These are phyloP conservation scores for Microstegium vimineum DNA, from an alignment of 176 grass and related monocot genomes.

Conservation along the genomic window DNA sequence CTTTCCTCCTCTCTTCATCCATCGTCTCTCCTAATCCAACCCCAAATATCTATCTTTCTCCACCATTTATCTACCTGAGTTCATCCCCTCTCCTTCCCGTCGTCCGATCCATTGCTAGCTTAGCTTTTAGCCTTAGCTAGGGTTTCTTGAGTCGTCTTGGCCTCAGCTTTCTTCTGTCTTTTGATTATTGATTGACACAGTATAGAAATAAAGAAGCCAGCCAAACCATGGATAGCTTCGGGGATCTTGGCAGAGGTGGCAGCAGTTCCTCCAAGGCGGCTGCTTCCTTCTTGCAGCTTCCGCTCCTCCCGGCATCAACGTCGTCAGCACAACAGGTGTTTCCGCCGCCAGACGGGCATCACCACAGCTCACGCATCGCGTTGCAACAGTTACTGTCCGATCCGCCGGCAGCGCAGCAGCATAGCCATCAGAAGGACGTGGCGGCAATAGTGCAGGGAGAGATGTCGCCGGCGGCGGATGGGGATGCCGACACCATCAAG, in stretches of 20 bases:
- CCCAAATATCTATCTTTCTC: not conserved
- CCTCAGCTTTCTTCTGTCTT: not conserved
- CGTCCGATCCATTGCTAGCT: not conserved
- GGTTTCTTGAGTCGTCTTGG: slow-evolving; percentile 31
- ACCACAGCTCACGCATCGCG: slow-evolving; percentile 14
- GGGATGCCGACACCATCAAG: slow-evolving; percentile 47
- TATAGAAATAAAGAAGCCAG: not conserved
- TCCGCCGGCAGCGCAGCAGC: slow-evolving; percentile 19
- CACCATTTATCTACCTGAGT: not conserved
- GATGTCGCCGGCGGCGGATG: slow-evolving; percentile 39
- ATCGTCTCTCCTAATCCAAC: not conserved
- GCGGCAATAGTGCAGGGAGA: slow-evolving; percentile 10
- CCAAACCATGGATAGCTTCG: slow-evolving; percentile 35
- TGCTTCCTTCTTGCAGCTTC: slow-evolving; percentile 57
- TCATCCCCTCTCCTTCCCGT: not conserved
- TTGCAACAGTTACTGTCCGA: slow-evolving; percentile 39
- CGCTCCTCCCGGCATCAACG: slow-evolving; percentile 22
- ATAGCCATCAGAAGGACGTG: not conserved
- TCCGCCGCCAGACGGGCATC: slow-evolving; percentile 19
- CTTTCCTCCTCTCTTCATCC: not conserved
- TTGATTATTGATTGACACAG: not conserved
- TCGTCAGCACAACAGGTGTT: slow-evolving; percentile 5
- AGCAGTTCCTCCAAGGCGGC: slow-evolving; percentile 33
- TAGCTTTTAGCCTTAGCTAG: slow-evolving; percentile 2
- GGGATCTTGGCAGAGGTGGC: slow-evolving; percentile 35